Evolutionary conservation across 805 yeast genomes (phyloP), one percentile per base, ranked within the genome.

Genomic region (Wickerhamiella alocasiicola): DNA sequence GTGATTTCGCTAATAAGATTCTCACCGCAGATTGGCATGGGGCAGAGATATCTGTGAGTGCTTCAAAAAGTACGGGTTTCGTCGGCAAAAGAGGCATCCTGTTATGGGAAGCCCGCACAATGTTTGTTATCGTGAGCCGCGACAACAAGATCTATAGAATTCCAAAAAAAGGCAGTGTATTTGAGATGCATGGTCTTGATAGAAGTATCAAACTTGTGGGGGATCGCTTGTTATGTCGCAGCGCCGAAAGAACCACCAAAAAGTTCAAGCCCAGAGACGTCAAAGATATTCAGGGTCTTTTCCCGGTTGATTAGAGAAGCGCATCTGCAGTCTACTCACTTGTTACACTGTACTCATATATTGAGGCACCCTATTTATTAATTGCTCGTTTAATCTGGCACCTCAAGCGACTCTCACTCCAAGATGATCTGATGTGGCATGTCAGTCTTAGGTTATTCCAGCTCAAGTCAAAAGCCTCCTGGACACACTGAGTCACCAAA

Each of bases 1-100:
- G 21, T 23, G 32, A 15, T 36, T 46, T 5, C 41, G 49, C 57
- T 9, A 40, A 52, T 31, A 43, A 78, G 49, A 60, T 85, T 30
- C 70, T 88, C 1, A 69, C 78, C 45, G 82, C 91, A 1, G 96
- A 85, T 52, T 80, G 71, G 59, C 79, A 78, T 50, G 95, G 96
- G 3, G 72, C 91, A n/a, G 55, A 58, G 31, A 43, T 84, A 11
- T 66, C 65, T 11, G 85, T 85, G 0, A 51, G 65, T 2, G 69
- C 72, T 35, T 66, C 82, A n/a, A 59, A 61, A 16, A 79, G 78
- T 51, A 61, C 66, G 4, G 68, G 72, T 37, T 53, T 72, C 42
- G 65, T 78, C 6, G 93, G 91, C 0, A 50, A 68, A 24, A 49
- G 64, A 28, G 96, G 96, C 0, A 80, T 85, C 4, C 81, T 85